These are phyloP conservation scores for Zymoseptoria tritici DNA, from an alignment of 2,329 filamentous ascomycete genomes.

Conservation along the genomic window DNA sequence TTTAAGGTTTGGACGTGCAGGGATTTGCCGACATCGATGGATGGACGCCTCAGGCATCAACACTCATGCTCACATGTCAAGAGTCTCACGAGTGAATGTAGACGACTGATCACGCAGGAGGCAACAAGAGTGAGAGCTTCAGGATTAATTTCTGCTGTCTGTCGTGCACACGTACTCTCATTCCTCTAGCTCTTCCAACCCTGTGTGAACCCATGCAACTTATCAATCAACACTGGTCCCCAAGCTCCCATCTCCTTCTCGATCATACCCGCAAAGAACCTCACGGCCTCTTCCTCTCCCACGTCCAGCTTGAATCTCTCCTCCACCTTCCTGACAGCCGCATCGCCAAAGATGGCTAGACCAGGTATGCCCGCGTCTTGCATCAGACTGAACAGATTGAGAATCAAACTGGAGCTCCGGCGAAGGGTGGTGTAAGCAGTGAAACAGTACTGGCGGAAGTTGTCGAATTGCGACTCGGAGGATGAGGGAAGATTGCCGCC, in stretches of 20 bases:
- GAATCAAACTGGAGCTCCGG: conserved; percentile 81
- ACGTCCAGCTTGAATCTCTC: conserved; percentile 90
- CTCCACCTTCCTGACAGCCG: conserved; percentile 88
- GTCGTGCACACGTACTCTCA: not conserved
- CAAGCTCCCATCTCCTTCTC: conserved; percentile 84
- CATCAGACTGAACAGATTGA: conserved; percentile 96
- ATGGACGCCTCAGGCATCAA: not conserved
- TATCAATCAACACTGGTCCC: conserved; percentile 90
- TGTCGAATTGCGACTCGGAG: conserved; percentile 56
- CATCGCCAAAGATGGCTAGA: conserved; percentile 57
- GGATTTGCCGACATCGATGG: not conserved
- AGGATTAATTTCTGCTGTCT: not conserved
- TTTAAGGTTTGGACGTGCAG: not conserved
- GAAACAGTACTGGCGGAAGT: conserved; percentile 94
- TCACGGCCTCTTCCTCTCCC: conserved; percentile 83
- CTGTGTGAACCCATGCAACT: conserved; percentile 88
- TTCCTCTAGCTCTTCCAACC: conserved; percentile 47
- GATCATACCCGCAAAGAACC: conserved; percentile 81
- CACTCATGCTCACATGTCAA: not conserved
- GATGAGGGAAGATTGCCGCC: conserved; percentile 52
- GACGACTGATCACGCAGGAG: not conserved
- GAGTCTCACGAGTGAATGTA: no score
- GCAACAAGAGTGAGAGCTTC: not conserved
- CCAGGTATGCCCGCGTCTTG: conserved; percentile 95
- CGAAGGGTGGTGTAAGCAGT: conserved; percentile 86